Conservation (phyloP, 306 rosid species). For the Cucurbita pepo region DNA sequence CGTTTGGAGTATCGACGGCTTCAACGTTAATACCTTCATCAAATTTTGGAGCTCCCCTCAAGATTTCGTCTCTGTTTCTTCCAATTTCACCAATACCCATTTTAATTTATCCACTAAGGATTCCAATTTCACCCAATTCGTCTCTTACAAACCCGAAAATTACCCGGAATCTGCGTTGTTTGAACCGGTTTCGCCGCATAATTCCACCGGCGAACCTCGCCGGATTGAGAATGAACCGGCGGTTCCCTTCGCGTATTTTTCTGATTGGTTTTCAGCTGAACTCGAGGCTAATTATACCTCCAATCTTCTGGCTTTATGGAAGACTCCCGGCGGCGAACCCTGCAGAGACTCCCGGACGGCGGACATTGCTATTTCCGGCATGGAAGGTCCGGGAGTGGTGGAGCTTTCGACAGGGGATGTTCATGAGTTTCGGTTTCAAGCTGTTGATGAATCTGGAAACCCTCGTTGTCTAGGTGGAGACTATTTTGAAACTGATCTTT, state of each 20-base stretch:
- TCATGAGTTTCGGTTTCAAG: slow-evolving; percentile 52
- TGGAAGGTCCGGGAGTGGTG: slow-evolving; percentile 28
- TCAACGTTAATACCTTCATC: slow-evolving; percentile 29
- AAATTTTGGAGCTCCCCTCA: slow-evolving; percentile 38
- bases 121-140: slow-evolving; percentile 15
- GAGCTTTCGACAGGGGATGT: slow-evolving; percentile 56
- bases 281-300: slow-evolving; percentile 43
- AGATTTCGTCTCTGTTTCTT: slow-evolving; percentile 19
- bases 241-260: slow-evolving; percentile 7
- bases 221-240: slow-evolving; percentile 1
- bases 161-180: slow-evolving; percentile 2
- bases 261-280: slow-evolving; percentile 44
- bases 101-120: slow-evolving; percentile 11
- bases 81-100: slow-evolving; percentile 17
- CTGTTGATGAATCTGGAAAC: slow-evolving; percentile 48
- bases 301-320: slow-evolving; percentile 54
- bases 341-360: slow-evolving; percentile 51
- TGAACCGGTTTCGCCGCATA: slow-evolving; percentile 16
- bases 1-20: slow-evolving; percentile 59
- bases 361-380: slow-evolving; percentile 39
- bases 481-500: slow-evolving; percentile 76
- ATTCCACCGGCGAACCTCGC: slow-evolving; percentile 5
- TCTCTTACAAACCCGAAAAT: slow-evolving; percentile 13
- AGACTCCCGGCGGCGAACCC: slow-evolving; percentile 55
- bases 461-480: slow-evolving; percentile 86